Percentiles rank a stretch among this genome's conserved stretches.
phyloP scores from a whole-genome alignment of 192 early-diverging fungal species.

The Pilobolus umbonatus region DNA sequence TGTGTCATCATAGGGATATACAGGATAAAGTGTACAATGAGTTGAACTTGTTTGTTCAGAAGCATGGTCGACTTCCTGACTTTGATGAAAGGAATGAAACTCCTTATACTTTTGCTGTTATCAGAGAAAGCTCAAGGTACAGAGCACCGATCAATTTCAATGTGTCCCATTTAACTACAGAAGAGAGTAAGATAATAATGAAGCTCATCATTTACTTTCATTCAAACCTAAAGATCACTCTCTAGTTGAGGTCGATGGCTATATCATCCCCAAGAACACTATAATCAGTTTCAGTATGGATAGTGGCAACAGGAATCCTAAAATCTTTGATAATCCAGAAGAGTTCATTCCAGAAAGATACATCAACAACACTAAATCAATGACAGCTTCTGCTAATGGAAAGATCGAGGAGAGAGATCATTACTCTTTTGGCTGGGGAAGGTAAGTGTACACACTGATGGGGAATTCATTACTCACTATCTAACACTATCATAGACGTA shows the following conservation, averaged over 20 bases:
- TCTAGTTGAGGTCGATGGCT: constrained; percentile 25
- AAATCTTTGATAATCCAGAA: constrained; percentile 36
- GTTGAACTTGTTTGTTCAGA: background rate
- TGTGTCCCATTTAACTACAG: background rate
- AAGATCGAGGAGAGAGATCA: constrained; percentile 13
- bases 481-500: background rate
- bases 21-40: background rate
- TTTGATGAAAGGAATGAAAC: background rate
- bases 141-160: background rate
- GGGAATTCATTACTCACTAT: background rate
- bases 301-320: constrained; percentile 36
- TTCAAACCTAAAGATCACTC: background rate
- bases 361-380: background rate
- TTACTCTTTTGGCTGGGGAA: constrained; percentile 17
- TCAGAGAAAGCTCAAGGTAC: background rate
- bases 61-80: background rate
- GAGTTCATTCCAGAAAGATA: constrained; percentile 45
- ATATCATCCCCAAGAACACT: constrained; percentile 45
- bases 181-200: background rate
- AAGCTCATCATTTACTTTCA: background rate
- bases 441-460: background rate
- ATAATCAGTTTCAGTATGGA: constrained; percentile 42
- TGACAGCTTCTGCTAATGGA: constrained; percentile 10
- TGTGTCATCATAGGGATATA: constrained; percentile 2
- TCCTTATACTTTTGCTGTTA: background rate